A percentile compares a stretch with the other conserved stretches of the same genome.
These are phyloP conservation scores for Penicillium sp. DNA, from an alignment of 2,329 filamentous ascomycete genomes.

Conservation along the genomic window DNA sequence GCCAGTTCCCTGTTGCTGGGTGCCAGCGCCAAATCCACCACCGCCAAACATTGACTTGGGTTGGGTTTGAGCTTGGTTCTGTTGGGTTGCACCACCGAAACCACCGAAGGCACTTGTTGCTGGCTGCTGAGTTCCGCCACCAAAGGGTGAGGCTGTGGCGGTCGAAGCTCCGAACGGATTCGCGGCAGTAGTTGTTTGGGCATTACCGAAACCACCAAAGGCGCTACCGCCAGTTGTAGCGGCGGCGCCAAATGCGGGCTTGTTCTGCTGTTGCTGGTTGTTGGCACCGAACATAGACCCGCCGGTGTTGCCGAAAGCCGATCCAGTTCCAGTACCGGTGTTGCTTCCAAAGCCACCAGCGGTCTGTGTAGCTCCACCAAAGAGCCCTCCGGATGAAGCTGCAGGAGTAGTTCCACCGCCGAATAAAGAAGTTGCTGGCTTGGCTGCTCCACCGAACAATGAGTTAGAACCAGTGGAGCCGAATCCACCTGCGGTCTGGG, in stretches of 20 bases:
- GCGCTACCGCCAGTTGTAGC: conserved; percentile 32
- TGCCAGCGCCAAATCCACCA: conserved; percentile 42
- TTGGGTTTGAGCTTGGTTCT: conserved; percentile 39
- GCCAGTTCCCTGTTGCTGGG: conserved; percentile 41
- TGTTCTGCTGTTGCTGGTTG: conserved; percentile 35
- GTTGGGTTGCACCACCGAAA: conserved; percentile 40
- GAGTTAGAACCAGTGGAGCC: conserved; percentile 36
- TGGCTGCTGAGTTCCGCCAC: conserved; percentile 32
- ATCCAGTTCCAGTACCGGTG: conserved; percentile 23
- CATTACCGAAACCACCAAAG: conserved; percentile 36
- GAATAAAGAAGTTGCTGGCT: conserved; percentile 38
- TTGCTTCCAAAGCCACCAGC: conserved; percentile 21
- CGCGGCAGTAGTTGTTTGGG: conserved; percentile 38
- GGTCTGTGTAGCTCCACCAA: conserved; percentile 7
- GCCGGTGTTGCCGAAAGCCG: conserved; percentile 33
- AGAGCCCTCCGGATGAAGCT: conserved; percentile 25
- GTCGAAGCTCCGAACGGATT: conserved; percentile 42
- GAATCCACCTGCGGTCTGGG: conserved; percentile 41
- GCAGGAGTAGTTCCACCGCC: conserved; percentile 33
- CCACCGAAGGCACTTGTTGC: conserved; percentile 44
- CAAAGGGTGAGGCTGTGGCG: conserved; percentile 45
- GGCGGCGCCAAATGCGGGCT: conserved; percentile 36
- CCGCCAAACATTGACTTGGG: conserved; percentile 37
- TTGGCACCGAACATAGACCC: conserved; percentile 45
- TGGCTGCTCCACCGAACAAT: conserved; percentile 37